Conservation (phyloP, 306 rosid species). For the Dalbergia cochinchinensis region DNA sequence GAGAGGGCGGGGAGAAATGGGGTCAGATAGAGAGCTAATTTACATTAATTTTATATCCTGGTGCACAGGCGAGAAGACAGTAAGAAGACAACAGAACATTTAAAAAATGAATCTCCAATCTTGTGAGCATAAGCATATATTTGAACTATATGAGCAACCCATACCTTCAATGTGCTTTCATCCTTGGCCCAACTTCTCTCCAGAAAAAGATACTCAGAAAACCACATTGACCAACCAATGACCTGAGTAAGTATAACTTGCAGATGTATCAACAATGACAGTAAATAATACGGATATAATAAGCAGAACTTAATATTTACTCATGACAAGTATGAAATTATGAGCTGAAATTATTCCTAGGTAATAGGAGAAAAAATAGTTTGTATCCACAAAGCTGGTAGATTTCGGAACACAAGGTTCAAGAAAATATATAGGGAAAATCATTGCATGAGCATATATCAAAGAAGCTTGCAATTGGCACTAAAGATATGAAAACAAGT, state of each 20-base stretch:
- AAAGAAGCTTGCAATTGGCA: not conserved
- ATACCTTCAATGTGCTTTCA: slow-evolving; percentile 87
- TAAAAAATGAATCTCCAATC: slow-evolving; percentile 25
- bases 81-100: slow-evolving; percentile 29
- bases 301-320: not conserved
- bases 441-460: not conserved
- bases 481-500: slow-evolving; percentile 5
- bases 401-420: not conserved
- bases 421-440: not conserved
- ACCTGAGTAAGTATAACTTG: slow-evolving; percentile 61
- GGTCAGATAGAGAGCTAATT: not conserved
- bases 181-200: slow-evolving; percentile 99
- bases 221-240: slow-evolving; percentile 99
- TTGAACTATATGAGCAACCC: slow-evolving; percentile 27
- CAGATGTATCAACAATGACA: slow-evolving; percentile 31
- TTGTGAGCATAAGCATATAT: slow-evolving; percentile 13
- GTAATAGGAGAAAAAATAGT: not conserved
- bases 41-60: slow-evolving; percentile 12
- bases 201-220: slow-evolving; percentile 90
- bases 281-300: not conserved
- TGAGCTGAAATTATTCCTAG: not conserved
- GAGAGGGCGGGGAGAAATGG: not conserved
- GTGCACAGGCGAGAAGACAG: slow-evolving; percentile 11
- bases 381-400: slow-evolving; percentile 20
- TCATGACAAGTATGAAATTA: not conserved